Evolutionary conservation across 2,329 filamentous ascomycete species (phyloP).

Genomic region (Fusarium tuaranense): DNA sequence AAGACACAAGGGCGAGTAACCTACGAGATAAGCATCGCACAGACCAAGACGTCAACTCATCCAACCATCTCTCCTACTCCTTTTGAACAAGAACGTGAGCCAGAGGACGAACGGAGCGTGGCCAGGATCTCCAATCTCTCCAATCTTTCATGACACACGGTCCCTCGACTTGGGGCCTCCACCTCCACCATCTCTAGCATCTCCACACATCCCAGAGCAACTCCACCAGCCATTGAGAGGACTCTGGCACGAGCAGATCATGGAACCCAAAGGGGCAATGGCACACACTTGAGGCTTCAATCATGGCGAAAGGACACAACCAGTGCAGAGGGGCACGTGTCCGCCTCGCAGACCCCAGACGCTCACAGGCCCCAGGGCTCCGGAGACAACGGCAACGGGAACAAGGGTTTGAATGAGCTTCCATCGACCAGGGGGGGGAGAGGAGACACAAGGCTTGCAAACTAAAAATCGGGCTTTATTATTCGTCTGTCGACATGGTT

Average conservation of each 20-base stretch:
- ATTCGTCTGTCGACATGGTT: constrained; percentile 33
- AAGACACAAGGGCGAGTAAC: neutral
- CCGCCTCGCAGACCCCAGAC: constrained; percentile 23
- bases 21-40: constrained; percentile 19
- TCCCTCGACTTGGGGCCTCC: constrained; percentile 23
- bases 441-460: constrained; percentile 5
- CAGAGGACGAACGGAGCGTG: constrained; percentile 15
- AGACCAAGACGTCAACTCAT: constrained; percentile 22
- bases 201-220: constrained; percentile 4
- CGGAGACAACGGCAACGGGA: constrained; percentile 7
- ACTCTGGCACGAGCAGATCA: constrained; percentile 6
- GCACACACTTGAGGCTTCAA: constrained; percentile 10
- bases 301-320: constrained; percentile 27
- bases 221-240: constrained; percentile 10
- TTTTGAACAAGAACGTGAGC: constrained; percentile 13
- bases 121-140: constrained; percentile 32
- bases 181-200: constrained; percentile 25
- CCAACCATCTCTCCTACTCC: neutral
- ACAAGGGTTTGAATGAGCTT: constrained; percentile 18
- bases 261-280: constrained; percentile 14
- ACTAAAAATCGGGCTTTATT: constrained; percentile 22
- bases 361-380: constrained; percentile 14
- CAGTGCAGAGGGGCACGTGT: constrained; percentile 44
- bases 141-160: constrained; percentile 27
- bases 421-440: constrained; percentile 11